Conservation (phyloP, 345 rosid genomes). For the Melaleuca quinquenervia region DNA sequence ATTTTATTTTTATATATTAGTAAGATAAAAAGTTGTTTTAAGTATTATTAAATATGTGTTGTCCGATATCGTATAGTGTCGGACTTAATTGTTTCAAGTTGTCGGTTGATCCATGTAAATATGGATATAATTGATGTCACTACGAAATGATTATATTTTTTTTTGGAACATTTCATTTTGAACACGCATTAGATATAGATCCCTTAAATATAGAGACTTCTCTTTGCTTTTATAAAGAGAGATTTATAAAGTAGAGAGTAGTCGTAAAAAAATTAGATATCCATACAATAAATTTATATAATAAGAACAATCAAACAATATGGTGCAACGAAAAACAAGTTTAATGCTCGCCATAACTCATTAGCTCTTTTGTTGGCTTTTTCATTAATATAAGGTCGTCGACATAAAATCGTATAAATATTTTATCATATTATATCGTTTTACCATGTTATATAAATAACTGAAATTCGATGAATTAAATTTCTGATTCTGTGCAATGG, state of each 20-base stretch:
- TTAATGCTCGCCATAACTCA: neutral
- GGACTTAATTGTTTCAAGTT: neutral
- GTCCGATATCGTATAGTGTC: neutral
- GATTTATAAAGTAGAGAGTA: neutral
- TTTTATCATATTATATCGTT: neutral
- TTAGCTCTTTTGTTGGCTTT: neutral
- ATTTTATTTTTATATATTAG: neutral
- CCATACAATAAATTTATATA: neutral
- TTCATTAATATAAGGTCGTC: neutral
- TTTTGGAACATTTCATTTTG: neutral
- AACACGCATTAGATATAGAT: neutral
- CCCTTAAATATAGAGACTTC: neutral
- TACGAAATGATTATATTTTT: neutral
- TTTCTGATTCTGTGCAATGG: neutral
- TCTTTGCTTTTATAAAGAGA: neutral
- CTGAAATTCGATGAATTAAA: neutral
- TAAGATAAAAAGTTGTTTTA: neutral
- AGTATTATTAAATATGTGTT: neutral
- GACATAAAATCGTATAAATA: neutral
- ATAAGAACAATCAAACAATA: no score
- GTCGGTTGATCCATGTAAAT: neutral
- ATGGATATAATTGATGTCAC: neutral
- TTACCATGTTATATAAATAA: neutral
- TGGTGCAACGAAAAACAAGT: neutral
- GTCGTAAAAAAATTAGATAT: neutral